These are phyloP conservation scores for Myriosclerotinia curreyana DNA, from an alignment of 2,329 filamentous ascomycete genomes.

Conservation along the genomic window DNA sequence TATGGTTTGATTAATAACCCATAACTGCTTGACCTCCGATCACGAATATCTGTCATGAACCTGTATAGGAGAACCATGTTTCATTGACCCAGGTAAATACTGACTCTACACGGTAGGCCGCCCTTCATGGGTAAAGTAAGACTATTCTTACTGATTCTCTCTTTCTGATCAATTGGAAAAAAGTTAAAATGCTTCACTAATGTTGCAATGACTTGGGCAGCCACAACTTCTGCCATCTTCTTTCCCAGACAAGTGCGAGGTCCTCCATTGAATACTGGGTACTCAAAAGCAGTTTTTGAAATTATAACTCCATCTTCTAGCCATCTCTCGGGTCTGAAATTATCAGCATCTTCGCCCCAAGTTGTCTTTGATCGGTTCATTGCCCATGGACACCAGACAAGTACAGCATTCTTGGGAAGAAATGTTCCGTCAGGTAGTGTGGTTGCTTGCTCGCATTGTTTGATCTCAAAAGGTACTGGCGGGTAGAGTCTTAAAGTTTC, in stretches of 20 bases:
- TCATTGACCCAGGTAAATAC: neutral
- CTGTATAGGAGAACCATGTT: neutral
- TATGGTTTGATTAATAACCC: no score
- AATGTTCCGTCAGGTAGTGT: constrained; percentile 60
- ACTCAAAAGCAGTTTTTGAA: constrained; percentile 52
- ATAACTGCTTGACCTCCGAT: no score
- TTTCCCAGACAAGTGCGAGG: constrained; percentile 59
- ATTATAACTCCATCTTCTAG: constrained; percentile 46
- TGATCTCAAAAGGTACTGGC: constrained; percentile 64
- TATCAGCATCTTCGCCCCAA: constrained; percentile 56
- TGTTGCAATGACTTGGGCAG: constrained; percentile 53
- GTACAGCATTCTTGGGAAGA: constrained; percentile 51
- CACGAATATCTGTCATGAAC: no score
- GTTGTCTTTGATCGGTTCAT: constrained; percentile 56
- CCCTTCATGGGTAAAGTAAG: constrained; percentile 63
- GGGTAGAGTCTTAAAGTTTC: constrained; percentile 61
- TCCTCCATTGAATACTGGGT: constrained; percentile 63
- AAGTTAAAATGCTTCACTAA: constrained; percentile 53
- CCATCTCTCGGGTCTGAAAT: constrained; percentile 58
- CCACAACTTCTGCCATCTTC: constrained; percentile 61
- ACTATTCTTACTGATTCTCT: constrained; percentile 57
- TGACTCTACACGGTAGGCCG: constrained; percentile 48
- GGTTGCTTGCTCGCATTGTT: constrained; percentile 52
- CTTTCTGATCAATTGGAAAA: constrained; percentile 41
- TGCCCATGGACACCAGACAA: constrained; percentile 64